These are phyloP conservation scores for Evernia prunastri DNA, from an alignment of 495 filamentous ascomycete species.

Conservation along the genomic window DNA sequence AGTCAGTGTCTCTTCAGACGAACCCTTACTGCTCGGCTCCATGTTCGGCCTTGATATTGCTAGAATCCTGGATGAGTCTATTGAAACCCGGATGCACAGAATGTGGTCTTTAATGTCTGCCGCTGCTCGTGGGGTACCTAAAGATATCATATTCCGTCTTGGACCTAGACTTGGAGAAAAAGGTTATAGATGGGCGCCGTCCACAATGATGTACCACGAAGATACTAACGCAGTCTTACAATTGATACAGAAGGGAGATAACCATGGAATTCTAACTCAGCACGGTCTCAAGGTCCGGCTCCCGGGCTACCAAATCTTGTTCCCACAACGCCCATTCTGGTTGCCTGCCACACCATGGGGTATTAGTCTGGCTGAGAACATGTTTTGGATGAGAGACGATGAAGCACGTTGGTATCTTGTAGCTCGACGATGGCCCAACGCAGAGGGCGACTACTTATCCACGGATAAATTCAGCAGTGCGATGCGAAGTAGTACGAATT, in stretches of 20 bases:
- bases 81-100: constrained; percentile 9
- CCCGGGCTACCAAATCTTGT: not conserved
- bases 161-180: constrained; percentile 12
- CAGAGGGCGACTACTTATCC: constrained; percentile 7
- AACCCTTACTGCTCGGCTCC: constrained; percentile 2
- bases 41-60: constrained; percentile 9
- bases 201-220: not conserved
- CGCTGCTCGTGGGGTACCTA: constrained; percentile 8
- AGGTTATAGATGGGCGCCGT: constrained; percentile 16
- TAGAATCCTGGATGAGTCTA: constrained; percentile 5
- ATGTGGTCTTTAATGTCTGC: constrained; percentile 17
- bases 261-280: not conserved
- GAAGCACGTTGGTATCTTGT: constrained; percentile 10
- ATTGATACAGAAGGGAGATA: not conserved
- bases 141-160: constrained; percentile 15
- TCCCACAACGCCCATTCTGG: not conserved
- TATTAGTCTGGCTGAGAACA: not conserved
- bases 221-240: not conserved
- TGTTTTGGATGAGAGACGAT: constrained; percentile 13
- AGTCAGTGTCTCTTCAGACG: constrained; percentile 11
- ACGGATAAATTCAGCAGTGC: not conserved
- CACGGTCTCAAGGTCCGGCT: constrained; percentile 9
- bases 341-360: constrained; percentile 6
- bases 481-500: not conserved
- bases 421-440: not conserved